Evolutionary conservation across 2,329 filamentous ascomycete species (phyloP).

Genomic region (Fusarium avenaceum): DNA sequence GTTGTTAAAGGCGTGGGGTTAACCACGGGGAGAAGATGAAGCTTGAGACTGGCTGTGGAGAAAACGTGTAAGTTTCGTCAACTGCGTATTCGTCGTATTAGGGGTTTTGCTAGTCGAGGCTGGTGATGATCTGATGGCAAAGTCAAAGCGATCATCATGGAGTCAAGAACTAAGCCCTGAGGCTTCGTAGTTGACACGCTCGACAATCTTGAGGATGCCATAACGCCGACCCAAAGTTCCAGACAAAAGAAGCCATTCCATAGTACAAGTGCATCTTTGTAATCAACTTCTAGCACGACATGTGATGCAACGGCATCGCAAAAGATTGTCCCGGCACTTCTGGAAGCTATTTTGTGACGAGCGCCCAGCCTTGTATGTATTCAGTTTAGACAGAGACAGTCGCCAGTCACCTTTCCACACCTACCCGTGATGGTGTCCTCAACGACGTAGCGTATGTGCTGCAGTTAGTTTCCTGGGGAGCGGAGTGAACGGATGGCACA

Average conservation of each 20-base stretch:
- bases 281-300: constrained; percentile 3
- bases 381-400: constrained; percentile 10
- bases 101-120: background rate
- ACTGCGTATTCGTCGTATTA: constrained; percentile 3
- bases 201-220: constrained; percentile 24
- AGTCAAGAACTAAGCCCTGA: background rate
- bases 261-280: background rate
- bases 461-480: constrained; percentile 1
- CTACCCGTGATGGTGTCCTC: constrained; percentile 2
- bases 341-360: constrained; percentile 15
- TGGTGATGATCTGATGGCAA: background rate
- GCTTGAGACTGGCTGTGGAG: constrained; percentile 6
- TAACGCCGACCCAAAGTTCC: constrained; percentile 7
- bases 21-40: background rate
- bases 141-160: background rate
- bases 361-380: constrained; percentile 1
- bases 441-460: constrained; percentile 1
- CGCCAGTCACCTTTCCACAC: constrained; percentile 3
- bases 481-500: constrained; percentile 7
- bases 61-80: constrained; percentile 10
- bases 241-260: background rate
- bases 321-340: constrained; percentile 7
- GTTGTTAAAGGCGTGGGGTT: constrained; percentile 6
- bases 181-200: constrained; percentile 1
- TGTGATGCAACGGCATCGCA: constrained; percentile 9